phyloP scores from a whole-genome alignment of 371 early-diverging fungal species.

The Mortierella sp. region DNA sequence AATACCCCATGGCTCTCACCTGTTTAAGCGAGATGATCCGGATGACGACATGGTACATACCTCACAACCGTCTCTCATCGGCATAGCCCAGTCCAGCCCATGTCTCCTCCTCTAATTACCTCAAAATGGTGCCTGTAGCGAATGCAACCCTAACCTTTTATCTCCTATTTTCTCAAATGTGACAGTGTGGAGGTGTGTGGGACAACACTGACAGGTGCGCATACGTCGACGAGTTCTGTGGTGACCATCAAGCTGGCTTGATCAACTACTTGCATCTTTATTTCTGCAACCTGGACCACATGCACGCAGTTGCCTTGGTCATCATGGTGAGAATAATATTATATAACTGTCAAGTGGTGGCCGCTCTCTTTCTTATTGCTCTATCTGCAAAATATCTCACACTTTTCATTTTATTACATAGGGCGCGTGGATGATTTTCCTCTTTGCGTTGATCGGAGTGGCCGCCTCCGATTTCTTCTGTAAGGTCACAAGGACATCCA shows the following conservation, averaged over 20 bases:
- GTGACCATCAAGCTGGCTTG: slow-evolving; percentile 63
- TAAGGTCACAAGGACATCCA: slow-evolving; percentile 14
- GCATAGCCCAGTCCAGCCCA: not conserved
- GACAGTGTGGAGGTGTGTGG: slow-evolving; percentile 66
- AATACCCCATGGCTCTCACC: not conserved
- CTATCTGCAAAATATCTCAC: not conserved
- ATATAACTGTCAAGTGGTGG: not conserved
- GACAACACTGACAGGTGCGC: slow-evolving; percentile 66
- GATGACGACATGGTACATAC: slow-evolving; percentile 13
- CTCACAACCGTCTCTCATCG: not conserved
- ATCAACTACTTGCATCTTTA: slow-evolving; percentile 72
- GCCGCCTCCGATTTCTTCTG: slow-evolving; percentile 81
- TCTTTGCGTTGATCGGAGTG: slow-evolving; percentile 75
- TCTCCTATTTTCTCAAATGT: not conserved
- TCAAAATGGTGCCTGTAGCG: no score
- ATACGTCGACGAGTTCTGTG: slow-evolving; percentile 65
- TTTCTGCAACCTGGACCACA: slow-evolving; percentile 66
- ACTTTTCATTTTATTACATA: slow-evolving; percentile 10
- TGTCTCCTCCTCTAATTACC: not conserved
- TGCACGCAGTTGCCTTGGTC: slow-evolving; percentile 59
- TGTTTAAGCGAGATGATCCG: slow-evolving; percentile 26
- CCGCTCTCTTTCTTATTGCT: not conserved
- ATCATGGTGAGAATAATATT: slow-evolving; percentile 59
- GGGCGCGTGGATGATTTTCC: slow-evolving; percentile 70
- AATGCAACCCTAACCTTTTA: not conserved